These are phyloP conservation scores for Wickerhamiella pararugosa DNA, from an alignment of 1,139 yeast genomes.

Conservation along the genomic window DNA sequence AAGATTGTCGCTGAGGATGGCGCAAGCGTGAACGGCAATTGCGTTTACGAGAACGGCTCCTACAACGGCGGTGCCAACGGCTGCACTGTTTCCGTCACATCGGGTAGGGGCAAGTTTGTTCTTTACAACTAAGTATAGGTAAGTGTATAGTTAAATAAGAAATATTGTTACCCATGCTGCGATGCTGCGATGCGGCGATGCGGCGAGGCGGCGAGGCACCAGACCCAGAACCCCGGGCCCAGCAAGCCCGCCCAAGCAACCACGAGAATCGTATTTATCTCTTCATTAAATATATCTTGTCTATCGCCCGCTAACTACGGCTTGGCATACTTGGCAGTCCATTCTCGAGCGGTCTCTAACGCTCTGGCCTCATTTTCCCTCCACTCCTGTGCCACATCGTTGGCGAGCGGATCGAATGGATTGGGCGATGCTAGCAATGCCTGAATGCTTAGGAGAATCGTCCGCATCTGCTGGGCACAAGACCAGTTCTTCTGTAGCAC, in stretches of 20 bases:
- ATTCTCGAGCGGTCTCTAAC: constrained; percentile 66
- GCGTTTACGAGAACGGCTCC: constrained; percentile 64
- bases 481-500: constrained; percentile 89
- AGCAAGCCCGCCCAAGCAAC: too few species aligned
- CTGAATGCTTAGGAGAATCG: constrained; percentile 83
- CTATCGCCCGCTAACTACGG: too few species aligned
- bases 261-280: too few species aligned
- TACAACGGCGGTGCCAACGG: constrained; percentile 70
- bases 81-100: constrained; percentile 82
- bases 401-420: constrained; percentile 96
- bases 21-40: constrained; percentile 52
- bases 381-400: constrained; percentile 97
- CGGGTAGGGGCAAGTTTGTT: constrained; percentile 64
- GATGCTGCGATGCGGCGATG: too few species aligned
- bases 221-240: too few species aligned
- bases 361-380: constrained; percentile 72
- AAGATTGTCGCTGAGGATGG: constrained; percentile 65
- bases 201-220: too few species aligned
- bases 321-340: constrained; percentile 62
- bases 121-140: constrained; percentile 30
- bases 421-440: constrained; percentile 92
- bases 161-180: not conserved
- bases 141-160: not conserved
- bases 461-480: constrained; percentile 94
- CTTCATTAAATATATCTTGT: too few species aligned